A percentile compares a stretch with the other conserved stretches of the same genome.
These are phyloP conservation scores for Psidium friedrichsthalianum DNA, from an alignment of 345 rosid genomes.

Conservation along the genomic window DNA sequence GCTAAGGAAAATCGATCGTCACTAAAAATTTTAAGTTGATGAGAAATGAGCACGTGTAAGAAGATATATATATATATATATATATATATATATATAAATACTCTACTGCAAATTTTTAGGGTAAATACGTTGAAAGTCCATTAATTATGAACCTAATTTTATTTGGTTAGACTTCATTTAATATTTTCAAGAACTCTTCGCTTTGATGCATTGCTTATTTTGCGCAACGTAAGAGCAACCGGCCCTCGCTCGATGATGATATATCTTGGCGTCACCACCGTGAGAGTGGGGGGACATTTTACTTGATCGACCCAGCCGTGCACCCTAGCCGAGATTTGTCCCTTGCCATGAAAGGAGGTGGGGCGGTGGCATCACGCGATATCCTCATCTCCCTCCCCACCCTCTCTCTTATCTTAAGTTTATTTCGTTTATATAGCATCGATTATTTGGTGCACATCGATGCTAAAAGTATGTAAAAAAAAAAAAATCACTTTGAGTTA, in stretches of 20 bases:
- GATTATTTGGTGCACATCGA: not conserved
- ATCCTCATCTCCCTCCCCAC: not conserved
- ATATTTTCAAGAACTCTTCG: not conserved
- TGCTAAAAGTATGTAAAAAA: not conserved
- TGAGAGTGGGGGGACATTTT: not conserved
- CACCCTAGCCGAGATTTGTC: not conserved
- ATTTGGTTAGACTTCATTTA: not conserved
- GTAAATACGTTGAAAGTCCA: no score
- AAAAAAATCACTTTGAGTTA: not conserved
- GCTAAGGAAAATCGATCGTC: no score
- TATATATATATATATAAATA: no score
- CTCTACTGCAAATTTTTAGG: no score
- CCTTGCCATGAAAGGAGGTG: not conserved
- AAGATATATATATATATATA: no score
- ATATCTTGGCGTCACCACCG: not conserved
- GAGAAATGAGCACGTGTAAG: no score
- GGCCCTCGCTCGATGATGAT: not conserved
- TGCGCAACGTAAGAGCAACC: fast-evolving
- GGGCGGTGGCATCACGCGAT: not conserved
- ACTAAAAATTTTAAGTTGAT: no score
- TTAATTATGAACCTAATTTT: no score
- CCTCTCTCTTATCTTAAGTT: not conserved
- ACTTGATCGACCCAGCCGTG: not conserved
- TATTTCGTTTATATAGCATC: not conserved
- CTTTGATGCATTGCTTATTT: not conserved